Evolutionary conservation across 257 asterid species (phyloP).

Genomic region (Gardenia jasminoides): DNA sequence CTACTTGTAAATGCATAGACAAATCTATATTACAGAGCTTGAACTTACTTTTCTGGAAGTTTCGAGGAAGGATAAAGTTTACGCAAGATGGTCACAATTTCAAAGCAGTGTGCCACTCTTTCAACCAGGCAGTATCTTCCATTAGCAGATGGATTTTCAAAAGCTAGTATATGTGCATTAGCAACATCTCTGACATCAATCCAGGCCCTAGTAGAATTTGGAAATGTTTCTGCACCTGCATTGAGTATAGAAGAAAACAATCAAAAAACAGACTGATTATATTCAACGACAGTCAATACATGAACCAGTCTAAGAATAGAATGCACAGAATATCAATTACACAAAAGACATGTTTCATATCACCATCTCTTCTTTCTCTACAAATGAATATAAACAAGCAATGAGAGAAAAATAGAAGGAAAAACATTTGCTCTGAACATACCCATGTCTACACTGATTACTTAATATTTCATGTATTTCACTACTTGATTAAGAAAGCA

Average conservation of each 20-base stretch:
- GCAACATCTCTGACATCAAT: conserved; percentile 75
- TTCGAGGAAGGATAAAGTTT: conserved; percentile 49
- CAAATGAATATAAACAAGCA: neutral
- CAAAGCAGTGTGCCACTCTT: conserved; percentile 50
- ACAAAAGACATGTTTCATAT: neutral
- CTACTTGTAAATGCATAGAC: neutral
- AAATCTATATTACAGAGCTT: neutral
- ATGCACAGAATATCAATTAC: neutral
- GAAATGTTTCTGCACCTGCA: conserved; percentile 35
- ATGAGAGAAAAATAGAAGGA: neutral
- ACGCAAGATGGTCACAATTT: conserved; percentile 42
- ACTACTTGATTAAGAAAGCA: neutral
- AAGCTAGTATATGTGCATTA: conserved; percentile 64
- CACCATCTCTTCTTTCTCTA: neutral
- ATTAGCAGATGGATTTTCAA: conserved; percentile 60
- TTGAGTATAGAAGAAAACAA: neutral
- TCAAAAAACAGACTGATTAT: neutral
- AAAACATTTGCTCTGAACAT: neutral
- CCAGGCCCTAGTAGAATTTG: conserved; percentile 52
- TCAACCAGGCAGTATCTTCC: conserved; percentile 70
- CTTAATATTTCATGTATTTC: no score
- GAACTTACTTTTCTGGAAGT: conserved; percentile 67
- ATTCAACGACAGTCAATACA: neutral
- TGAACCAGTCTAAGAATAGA: neutral
- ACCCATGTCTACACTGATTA: neutral